Evolutionary conservation across 148 eudicot genomes (phyloP).

Genomic region (Vaccinium macrocarpon): DNA sequence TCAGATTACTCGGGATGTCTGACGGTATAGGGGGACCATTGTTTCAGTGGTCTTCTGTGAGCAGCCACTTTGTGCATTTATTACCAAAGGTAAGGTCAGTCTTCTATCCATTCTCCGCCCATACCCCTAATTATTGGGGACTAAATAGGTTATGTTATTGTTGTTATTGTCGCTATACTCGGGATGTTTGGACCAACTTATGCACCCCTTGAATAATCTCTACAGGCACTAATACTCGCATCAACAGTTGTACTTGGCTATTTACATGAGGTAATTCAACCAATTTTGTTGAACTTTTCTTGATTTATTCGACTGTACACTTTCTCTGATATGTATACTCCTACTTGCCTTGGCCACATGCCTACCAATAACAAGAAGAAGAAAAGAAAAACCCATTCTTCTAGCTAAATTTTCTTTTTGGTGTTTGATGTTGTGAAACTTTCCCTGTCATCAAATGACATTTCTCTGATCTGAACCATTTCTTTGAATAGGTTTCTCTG

Average conservation of each 20-base stretch:
- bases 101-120: too few relatives aligned
- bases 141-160: too few relatives aligned
- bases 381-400: background rate
- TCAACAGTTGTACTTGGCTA: background rate
- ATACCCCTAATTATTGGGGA: too few relatives aligned
- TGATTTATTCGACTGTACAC: background rate
- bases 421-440: background rate
- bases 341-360: constrained; percentile 7
- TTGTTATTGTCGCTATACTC: too few relatives aligned
- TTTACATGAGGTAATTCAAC: background rate
- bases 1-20: too few relatives aligned
- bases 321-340: background rate
- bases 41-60: too few relatives aligned
- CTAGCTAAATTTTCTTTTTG: background rate
- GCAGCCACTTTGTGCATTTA: too few relatives aligned
- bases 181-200: too few relatives aligned
- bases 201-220: too few relatives aligned
- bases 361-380: background rate
- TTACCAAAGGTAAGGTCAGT: too few relatives aligned
- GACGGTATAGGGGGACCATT: too few relatives aligned
- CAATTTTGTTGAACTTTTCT: background rate
- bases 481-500: background rate
- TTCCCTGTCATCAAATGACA: background rate
- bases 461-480: too few relatives aligned
- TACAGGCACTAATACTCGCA: background rate